A percentile compares a stretch with the other conserved stretches of the same genome.
Evolutionary conservation across 2,329 filamentous ascomycete genomes (phyloP).

Genomic region (Hysterium pulicare): DNA sequence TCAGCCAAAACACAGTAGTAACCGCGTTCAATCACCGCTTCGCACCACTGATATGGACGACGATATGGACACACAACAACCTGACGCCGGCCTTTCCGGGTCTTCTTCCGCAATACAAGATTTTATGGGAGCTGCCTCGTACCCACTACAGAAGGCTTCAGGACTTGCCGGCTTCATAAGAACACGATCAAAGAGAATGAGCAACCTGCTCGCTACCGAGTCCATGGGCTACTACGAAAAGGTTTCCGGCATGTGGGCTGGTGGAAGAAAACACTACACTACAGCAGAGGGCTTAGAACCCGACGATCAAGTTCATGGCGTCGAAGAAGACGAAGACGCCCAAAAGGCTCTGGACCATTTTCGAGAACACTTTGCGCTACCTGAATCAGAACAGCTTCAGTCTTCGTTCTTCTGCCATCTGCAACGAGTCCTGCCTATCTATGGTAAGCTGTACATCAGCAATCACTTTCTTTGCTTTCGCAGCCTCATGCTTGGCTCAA

Average conservation of each 20-base stretch:
- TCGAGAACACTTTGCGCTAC: slow-evolving; percentile 85
- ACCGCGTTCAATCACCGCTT: slow-evolving; percentile 8
- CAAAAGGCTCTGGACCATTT: slow-evolving; percentile 65
- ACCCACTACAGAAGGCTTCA: slow-evolving; percentile 78
- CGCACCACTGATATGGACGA: slow-evolving; percentile 21
- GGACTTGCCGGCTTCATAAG: slow-evolving; percentile 80
- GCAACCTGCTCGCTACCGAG: slow-evolving; percentile 76
- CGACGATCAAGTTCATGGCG: slow-evolving; percentile 59
- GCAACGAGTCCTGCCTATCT: slow-evolving; percentile 84
- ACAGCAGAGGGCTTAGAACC: slow-evolving; percentile 63
- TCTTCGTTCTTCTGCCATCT: slow-evolving; percentile 91
- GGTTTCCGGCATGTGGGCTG: slow-evolving; percentile 95
- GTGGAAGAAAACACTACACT: slow-evolving; percentile 83
- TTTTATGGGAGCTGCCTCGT: slow-evolving; percentile 61
- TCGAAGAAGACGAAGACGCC: slow-evolving; percentile 55
- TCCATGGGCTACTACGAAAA: slow-evolving; percentile 97
- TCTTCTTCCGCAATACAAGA: slow-evolving; percentile 56
- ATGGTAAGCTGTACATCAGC: slow-evolving; percentile 95
- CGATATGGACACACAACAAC: slow-evolving; percentile 24
- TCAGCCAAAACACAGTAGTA: slow-evolving; percentile 12
- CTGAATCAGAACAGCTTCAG: slow-evolving; percentile 74
- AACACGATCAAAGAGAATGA: slow-evolving; percentile 75
- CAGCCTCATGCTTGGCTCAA: slow-evolving; percentile 81
- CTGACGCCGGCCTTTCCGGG: slow-evolving; percentile 31
- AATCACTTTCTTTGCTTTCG: slow-evolving; percentile 87